These are phyloP conservation scores for Starmerella bombi DNA, from an alignment of 805 yeast genomes.

Conservation along the genomic window DNA sequence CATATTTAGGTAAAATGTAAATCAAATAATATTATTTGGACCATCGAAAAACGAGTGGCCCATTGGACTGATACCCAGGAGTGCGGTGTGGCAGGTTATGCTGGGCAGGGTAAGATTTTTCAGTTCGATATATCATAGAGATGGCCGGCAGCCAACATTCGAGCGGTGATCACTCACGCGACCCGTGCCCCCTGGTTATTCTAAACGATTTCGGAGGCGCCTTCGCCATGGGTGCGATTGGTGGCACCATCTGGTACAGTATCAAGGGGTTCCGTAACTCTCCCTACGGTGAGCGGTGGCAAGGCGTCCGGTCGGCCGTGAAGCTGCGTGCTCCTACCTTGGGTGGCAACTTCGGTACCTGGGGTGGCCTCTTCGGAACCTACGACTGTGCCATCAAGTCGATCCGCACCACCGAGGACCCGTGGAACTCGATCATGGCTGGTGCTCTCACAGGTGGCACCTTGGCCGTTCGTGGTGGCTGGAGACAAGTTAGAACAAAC, in stretches of 20 bases:
- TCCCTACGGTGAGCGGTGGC: conserved; percentile 84
- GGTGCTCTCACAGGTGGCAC: conserved; percentile 98
- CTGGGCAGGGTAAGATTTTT: neutral
- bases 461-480: conserved; percentile 95
- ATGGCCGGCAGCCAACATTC: conserved; percentile 5
- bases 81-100: too few species aligned
- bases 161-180: conserved; percentile 88
- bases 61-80: too few species aligned
- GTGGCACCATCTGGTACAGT: conserved; percentile 99
- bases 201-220: conserved; percentile 98
- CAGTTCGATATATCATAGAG: neutral
- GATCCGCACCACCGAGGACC: conserved; percentile 93
- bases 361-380: conserved; percentile 97
- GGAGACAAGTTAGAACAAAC: conserved; percentile 90
- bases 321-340: conserved; percentile 96
- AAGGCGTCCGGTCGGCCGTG: conserved; percentile 79
- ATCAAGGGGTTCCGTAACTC: conserved; percentile 97
- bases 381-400: conserved; percentile 94
- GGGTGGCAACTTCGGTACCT: conserved; percentile 97
- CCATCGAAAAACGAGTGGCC: too few species aligned
- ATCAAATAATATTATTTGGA: too few species aligned
- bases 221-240: conserved; percentile 96
- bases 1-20: too few species aligned
- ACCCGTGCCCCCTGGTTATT: conserved; percentile 96
- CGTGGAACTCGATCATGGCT: conserved; percentile 95